Percentiles rank a stretch among this genome's conserved stretches.
Evolutionary conservation across 2,329 filamentous ascomycete species (phyloP).

Genomic region (Teratosphaeria zuluensis): DNA sequence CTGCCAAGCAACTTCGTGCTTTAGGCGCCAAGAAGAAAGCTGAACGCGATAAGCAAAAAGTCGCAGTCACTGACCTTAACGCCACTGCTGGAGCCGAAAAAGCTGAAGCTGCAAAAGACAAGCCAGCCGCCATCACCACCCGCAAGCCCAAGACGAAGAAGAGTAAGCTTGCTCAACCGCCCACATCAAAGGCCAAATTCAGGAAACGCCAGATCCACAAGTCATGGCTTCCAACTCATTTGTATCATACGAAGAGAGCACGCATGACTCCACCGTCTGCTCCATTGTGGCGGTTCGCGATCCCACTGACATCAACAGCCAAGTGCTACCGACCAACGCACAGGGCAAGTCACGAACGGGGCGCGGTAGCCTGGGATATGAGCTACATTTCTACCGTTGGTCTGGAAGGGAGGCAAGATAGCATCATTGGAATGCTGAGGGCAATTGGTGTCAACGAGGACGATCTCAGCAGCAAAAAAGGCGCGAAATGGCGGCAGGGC

Average conservation of each 20-base stretch:
- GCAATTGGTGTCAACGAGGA: conserved; percentile 49
- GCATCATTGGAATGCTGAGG: conserved; percentile 57
- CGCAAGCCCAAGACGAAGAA: conserved; percentile 58
- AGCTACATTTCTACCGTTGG: conserved; percentile 87
- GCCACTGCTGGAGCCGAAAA: conserved; percentile 5
- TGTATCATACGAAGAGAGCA: conserved; percentile 88
- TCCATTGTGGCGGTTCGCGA: conserved; percentile 80
- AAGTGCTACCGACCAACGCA: conserved; percentile 87
- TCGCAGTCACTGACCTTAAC: conserved; percentile 8
- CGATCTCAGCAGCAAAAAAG: conserved; percentile 51
- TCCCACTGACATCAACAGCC: conserved; percentile 75
- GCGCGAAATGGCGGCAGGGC: conserved; percentile 61
- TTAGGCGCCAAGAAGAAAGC: conserved; percentile 45
- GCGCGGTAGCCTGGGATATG: conserved; percentile 81
- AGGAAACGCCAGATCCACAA: conserved; percentile 79
- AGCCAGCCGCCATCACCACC: conserved; percentile 11
- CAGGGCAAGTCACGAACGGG: conserved; percentile 63
- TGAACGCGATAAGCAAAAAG: conserved; percentile 26
- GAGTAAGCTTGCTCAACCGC: conserved; percentile 57
- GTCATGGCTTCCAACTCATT: conserved; percentile 88
- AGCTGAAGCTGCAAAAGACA: not conserved
- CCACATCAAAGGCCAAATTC: conserved; percentile 58
- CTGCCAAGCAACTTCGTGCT: conserved; percentile 58
- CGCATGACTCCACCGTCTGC: conserved; percentile 72
- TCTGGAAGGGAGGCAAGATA: conserved; percentile 56